Evolutionary conservation across 2,329 filamentous ascomycete species (phyloP).

Genomic region (Neonectria faginata): DNA sequence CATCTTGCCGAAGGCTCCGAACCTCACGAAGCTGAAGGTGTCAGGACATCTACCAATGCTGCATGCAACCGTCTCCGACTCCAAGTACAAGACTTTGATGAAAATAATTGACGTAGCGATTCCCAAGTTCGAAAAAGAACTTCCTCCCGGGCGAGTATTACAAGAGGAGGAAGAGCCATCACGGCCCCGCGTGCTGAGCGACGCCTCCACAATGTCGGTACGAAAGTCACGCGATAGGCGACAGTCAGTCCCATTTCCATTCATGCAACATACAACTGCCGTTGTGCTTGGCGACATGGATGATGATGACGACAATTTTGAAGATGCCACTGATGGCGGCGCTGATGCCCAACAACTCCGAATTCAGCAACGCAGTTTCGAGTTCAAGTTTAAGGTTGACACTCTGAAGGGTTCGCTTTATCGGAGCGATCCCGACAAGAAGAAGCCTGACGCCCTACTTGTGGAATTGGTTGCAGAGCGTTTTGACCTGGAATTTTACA

Average conservation of each 20-base stretch:
- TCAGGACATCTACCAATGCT: slow-evolving; percentile 92
- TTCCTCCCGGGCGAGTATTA: slow-evolving; percentile 40
- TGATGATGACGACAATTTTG: slow-evolving; percentile 73
- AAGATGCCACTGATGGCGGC: slow-evolving; percentile 73
- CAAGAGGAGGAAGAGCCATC: slow-evolving; percentile 42
- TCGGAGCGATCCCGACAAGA: slow-evolving; percentile 82
- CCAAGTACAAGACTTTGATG: slow-evolving; percentile 98
- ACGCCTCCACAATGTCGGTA: slow-evolving; percentile 58
- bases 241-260: slow-evolving; percentile 79
- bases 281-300: slow-evolving; percentile 84
- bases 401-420: slow-evolving; percentile 93
- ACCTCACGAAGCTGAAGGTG: slow-evolving; percentile 90
- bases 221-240: slow-evolving; percentile 63
- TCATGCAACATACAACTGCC: slow-evolving; percentile 77
- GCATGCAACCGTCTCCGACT: slow-evolving; percentile 91
- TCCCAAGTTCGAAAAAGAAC: slow-evolving; percentile 75
- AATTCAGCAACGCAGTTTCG: slow-evolving; percentile 89
- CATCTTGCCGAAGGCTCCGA: slow-evolving; percentile 95
- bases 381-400: slow-evolving; percentile 97
- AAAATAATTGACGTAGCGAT: slow-evolving; percentile 94
- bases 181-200: slow-evolving; percentile 61
- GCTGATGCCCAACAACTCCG: slow-evolving; percentile 70
- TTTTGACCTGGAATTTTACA: slow-evolving; percentile 88
- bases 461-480: slow-evolving; percentile 92
- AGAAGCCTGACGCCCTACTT: slow-evolving; percentile 81